phyloP scores from a whole-genome alignment of 306 rosid genomes.

The Erythrophleum fordii region DNA sequence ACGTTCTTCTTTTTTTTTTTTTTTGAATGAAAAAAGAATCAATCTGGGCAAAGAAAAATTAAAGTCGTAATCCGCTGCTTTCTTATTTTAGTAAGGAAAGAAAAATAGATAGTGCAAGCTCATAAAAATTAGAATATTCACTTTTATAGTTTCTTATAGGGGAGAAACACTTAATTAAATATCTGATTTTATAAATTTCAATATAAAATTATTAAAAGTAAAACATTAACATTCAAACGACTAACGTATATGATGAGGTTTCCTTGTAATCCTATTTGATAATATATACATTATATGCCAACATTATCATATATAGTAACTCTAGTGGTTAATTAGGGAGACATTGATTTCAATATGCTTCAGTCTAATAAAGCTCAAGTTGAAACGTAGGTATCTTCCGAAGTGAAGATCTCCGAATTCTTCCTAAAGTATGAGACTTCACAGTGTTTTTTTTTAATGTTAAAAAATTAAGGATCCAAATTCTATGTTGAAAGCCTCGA shows the following conservation, averaged over 20 bases:
- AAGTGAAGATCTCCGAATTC: too few relatives aligned
- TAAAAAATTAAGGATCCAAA: too few relatives aligned
- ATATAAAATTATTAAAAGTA: neutral
- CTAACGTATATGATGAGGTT: neutral
- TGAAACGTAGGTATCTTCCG: neutral
- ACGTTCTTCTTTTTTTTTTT: neutral
- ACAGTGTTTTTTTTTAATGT: too few relatives aligned
- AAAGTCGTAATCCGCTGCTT: neutral
- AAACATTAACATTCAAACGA: neutral
- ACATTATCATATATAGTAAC: neutral
- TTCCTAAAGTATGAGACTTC: too few relatives aligned
- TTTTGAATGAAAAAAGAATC: neutral
- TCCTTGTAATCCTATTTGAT: neutral
- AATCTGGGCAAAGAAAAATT: neutral
- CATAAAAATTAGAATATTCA: neutral
- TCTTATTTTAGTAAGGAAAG: neutral
- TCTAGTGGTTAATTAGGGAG: neutral
- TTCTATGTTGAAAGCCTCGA: too few relatives aligned
- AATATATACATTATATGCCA: neutral
- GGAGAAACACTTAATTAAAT: neutral
- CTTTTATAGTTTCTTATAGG: neutral
- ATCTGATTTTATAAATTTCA: neutral
- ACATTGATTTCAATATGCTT: neutral
- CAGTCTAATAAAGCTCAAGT: neutral
- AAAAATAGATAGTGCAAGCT: neutral